phyloP scores from a whole-genome alignment of 179 eudicot genomes.

The Silene coronaria region DNA sequence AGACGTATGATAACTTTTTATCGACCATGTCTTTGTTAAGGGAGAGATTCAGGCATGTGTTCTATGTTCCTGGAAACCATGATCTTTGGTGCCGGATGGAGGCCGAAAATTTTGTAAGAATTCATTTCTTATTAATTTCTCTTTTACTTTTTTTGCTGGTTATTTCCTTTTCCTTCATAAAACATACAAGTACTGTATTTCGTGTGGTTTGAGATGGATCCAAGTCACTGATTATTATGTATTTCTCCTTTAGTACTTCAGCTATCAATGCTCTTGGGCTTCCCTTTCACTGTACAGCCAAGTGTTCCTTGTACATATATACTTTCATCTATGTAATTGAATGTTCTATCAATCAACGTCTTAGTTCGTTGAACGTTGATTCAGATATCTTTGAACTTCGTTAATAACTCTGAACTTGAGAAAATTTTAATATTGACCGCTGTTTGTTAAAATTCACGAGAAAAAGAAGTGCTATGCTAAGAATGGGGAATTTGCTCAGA shows the following conservation, averaged over 20 bases:
- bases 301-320: not conserved
- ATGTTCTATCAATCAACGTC: too few relatives aligned
- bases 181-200: not conserved
- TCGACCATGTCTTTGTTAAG: conserved; percentile 53
- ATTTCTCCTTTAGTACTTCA: not conserved
- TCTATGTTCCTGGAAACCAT: conserved; percentile 73
- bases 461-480: too few relatives aligned
- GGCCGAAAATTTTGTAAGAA: conserved; percentile 41
- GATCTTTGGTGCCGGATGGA: conserved; percentile 69
- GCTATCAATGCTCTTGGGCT: not conserved
- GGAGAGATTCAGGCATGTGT: conserved; percentile 47
- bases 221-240: not conserved
- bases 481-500: too few relatives aligned
- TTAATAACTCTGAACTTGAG: too few relatives aligned
- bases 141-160: not conserved
- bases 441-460: too few relatives aligned
- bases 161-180: not conserved
- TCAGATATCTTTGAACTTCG: too few relatives aligned
- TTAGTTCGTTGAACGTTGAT: too few relatives aligned
- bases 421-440: too few relatives aligned
- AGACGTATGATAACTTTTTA: conserved; percentile 42
- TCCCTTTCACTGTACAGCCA: not conserved
- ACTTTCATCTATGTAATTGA: not conserved
- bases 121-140: not conserved
- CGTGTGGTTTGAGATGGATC: not conserved